Evolutionary conservation across 441 rosid species (phyloP), one percentile per base, ranked within the genome.

Genomic region (Erodium trifolium): DNA sequence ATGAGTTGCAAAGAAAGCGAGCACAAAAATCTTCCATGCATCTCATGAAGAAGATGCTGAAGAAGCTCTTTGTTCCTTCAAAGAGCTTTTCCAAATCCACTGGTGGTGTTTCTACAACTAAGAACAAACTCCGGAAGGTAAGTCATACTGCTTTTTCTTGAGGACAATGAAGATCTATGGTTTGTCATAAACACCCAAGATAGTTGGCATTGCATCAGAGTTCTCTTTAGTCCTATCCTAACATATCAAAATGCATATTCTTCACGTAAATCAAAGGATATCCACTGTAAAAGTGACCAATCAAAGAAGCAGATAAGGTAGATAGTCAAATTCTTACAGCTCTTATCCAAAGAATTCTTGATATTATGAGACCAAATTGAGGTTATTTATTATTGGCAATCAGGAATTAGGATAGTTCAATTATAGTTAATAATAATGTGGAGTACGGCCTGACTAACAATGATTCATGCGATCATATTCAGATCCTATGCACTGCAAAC

Each of bases 51-150:
- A 59, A 59, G 34, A 59, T 59, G 31, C 0, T 59, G 19, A 59
- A 59, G 64, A 59, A 59, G 31, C 64, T 59, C 31, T 16, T 8
- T 59, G 64, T 18, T 59, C 19, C 64, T 17, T 18, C 64, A 59
- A 19, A 59, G 64, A 59, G 64, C 64, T 19, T 8, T 59, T 59
- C 64, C 64, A 27, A 59, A 18, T 59, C 64, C 31, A 19, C 13
- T 18, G 29, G 31, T 59, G 31, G 13, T 17, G 29, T 59, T 59
- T 59, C 34, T 18, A 9, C 64, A 7, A 18, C 31, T 5, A 59
- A 59, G 64, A 59, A 59, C 64, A 59, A 59, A 59, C 64, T 19
- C 64, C 31, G 19, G 19, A 59, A 59, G 64, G 64, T 59, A 59
- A 6, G 63, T 8, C 19, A 18, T 7, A 17, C 63, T 55, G 16